These are phyloP conservation scores for Cystofilobasidium ferigula DNA, from an alignment of 768 basidiomycete genomes.

Conservation along the genomic window DNA sequence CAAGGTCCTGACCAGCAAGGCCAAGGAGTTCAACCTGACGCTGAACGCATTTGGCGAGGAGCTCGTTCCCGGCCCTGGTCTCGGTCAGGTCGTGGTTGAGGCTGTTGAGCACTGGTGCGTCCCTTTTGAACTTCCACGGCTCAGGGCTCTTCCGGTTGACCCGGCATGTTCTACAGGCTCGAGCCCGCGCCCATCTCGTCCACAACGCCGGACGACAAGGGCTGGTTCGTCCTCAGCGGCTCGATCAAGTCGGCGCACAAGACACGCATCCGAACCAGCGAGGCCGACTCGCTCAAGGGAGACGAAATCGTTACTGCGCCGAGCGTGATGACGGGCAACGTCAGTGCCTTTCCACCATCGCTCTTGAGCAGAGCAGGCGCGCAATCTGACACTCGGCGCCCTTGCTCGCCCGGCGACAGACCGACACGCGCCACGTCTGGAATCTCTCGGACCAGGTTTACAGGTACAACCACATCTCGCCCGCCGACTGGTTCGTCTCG, in stretches of 20 bases:
- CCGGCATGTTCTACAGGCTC: conserved; percentile 28
- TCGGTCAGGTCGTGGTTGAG: conserved; percentile 29
- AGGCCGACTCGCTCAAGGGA: not conserved
- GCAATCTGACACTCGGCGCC: conserved; percentile 26
- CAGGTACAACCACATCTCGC: conserved; percentile 26
- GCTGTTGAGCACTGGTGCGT: conserved; percentile 31
- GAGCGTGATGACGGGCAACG: not conserved
- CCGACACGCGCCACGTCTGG: conserved; percentile 35
- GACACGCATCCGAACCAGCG: conserved; percentile 26
- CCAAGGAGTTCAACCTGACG: conserved; percentile 31
- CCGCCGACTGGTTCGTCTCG: conserved; percentile 11
- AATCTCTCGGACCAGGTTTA: conserved; percentile 35
- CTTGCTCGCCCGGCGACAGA: conserved; percentile 24
- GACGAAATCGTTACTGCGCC: conserved; percentile 3
- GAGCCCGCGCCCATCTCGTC: conserved; percentile 33
- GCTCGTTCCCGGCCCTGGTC: conserved; percentile 14
- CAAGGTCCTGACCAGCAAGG: conserved; percentile 27
- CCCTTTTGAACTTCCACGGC: not conserved
- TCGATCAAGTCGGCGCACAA: conserved; percentile 29
- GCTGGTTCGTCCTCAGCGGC: conserved; percentile 33
- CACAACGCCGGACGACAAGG: conserved; percentile 28
- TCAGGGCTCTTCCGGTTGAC: too few species aligned
- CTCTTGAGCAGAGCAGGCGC: conserved; percentile 23
- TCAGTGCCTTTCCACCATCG: conserved; percentile 24
- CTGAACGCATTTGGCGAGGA: conserved; percentile 32